These are phyloP conservation scores for Acmispon strigosus DNA, from an alignment of 306 rosid species.

Conservation along the genomic window DNA sequence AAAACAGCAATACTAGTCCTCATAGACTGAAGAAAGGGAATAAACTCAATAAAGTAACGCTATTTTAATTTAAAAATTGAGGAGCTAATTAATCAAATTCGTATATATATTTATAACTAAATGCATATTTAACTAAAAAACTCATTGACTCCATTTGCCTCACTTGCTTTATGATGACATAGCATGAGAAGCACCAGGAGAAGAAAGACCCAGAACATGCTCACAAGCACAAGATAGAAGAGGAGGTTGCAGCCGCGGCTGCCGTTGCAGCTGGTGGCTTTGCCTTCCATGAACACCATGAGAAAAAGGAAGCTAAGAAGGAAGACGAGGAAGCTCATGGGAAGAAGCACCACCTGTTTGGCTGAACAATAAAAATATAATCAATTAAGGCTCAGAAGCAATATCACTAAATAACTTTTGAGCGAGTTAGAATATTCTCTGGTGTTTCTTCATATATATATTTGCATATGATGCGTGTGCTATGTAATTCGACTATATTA, in stretches of 20 bases:
- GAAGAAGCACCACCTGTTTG: slow-evolving; percentile 59
- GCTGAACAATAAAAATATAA: not conserved
- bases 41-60: too few relatives aligned
- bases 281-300: slow-evolving; percentile 71
- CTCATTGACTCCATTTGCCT: not conserved
- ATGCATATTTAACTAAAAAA: not conserved
- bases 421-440: not conserved
- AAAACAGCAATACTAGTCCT: too few relatives aligned
- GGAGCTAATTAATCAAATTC: too few relatives aligned
- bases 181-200: slow-evolving; percentile 63
- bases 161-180: not conserved
- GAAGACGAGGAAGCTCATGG: slow-evolving; percentile 61
- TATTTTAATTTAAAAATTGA: too few relatives aligned
- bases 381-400: not conserved
- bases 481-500: not conserved
- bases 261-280: slow-evolving; percentile 58
- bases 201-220: slow-evolving; percentile 55
- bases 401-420: slow-evolving; percentile 7
- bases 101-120: too few relatives aligned
- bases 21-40: too few relatives aligned
- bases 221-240: slow-evolving; percentile 62
- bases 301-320: slow-evolving; percentile 52
- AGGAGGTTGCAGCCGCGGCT: slow-evolving; percentile 48
- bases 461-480: not conserved
- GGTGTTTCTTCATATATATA: not conserved